phyloP scores from a whole-genome alignment of 306 rosid species.

The Betula pendula region DNA sequence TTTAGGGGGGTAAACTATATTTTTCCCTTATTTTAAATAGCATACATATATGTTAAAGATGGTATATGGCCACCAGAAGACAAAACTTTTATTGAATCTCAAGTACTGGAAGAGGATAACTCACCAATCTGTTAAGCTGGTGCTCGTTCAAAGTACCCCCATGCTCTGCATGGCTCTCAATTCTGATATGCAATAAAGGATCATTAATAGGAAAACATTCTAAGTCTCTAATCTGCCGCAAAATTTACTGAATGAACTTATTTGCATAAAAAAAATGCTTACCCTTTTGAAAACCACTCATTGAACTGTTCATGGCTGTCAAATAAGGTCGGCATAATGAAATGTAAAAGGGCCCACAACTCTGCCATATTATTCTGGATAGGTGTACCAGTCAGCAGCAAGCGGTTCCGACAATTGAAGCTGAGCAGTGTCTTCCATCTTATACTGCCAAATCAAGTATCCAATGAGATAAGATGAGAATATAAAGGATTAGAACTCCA shows the following conservation, averaged over 20 bases:
- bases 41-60: background rate
- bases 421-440: constrained; percentile 99
- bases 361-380: constrained; percentile 99
- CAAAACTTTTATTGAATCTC: background rate
- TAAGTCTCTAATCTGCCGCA: constrained; percentile 8
- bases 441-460: constrained; percentile 64
- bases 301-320: constrained; percentile 99
- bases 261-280: constrained; percentile 28
- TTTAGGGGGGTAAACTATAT: too few relatives aligned
- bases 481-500: background rate
- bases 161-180: constrained; percentile 97
- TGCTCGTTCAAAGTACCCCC: constrained; percentile 99
- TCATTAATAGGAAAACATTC: constrained; percentile 20
- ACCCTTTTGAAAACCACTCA: constrained; percentile 99
- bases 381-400: constrained; percentile 95
- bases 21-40: constrained; percentile 6
- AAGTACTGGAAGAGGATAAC: constrained; percentile 30
- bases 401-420: constrained; percentile 94
- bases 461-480: constrained; percentile 11
- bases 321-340: constrained; percentile 95
- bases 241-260: constrained; percentile 19
- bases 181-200: constrained; percentile 47
- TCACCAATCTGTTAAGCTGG: constrained; percentile 93
- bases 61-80: background rate
- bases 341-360: constrained; percentile 97